Conservation (phyloP, 176 grass and related monocot genomes). For the Phoenix dactylifera region DNA sequence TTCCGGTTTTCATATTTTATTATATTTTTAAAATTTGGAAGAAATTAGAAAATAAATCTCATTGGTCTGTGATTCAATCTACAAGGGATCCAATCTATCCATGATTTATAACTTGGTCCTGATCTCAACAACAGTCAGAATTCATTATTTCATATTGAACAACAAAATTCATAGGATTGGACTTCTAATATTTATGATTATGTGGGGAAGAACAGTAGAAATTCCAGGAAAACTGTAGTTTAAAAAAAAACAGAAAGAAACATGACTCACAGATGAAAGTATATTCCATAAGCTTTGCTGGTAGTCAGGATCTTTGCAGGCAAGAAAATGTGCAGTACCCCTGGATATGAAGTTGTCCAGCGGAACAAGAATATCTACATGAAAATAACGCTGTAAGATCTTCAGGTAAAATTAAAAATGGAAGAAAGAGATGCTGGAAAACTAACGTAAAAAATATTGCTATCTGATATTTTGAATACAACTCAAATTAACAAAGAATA, state of each 20-base stretch:
- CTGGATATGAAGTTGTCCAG: slow-evolving; percentile 86
- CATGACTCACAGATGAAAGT: slow-evolving; percentile 53
- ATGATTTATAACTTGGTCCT: too few species aligned
- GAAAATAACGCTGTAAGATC: neutral
- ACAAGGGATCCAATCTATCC: too few species aligned
- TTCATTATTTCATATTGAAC: too few species aligned
- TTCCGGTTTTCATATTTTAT: too few species aligned
- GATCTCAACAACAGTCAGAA: too few species aligned
- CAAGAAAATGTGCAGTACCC: slow-evolving; percentile 62
- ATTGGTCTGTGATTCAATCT: too few species aligned
- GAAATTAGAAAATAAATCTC: too few species aligned
- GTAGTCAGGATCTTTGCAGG: slow-evolving; percentile 78
- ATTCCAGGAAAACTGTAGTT: neutral
- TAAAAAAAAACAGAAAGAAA: neutral
- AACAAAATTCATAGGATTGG: too few species aligned
- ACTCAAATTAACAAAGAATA: neutral
- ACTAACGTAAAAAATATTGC: neutral
- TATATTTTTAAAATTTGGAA: too few species aligned
- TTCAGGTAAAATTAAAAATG: neutral
- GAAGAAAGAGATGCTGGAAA: neutral
- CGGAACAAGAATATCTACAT: slow-evolving; percentile 79
- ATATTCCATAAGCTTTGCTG: slow-evolving; percentile 75
- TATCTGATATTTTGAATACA: neutral
- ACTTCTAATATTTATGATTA: too few species aligned
- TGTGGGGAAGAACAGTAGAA: too few species aligned